Base-by-base conservation (phyloP, 2,329 filamentous ascomycete genomes). In the Rhytidhysteron rufulum region DNA sequence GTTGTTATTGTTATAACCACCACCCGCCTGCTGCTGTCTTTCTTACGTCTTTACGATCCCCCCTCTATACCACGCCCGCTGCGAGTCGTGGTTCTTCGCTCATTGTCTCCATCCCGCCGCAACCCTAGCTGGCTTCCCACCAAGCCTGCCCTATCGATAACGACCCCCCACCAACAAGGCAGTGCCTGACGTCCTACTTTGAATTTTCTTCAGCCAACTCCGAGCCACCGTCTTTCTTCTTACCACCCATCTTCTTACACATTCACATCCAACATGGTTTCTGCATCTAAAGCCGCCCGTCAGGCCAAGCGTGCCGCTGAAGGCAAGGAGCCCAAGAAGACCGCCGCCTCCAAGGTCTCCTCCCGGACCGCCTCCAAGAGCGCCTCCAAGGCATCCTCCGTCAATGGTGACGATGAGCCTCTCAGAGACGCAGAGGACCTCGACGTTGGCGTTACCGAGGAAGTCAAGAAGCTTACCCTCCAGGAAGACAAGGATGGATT, bases 401-500 rank as follows among this genome's bases (percentile, higher is more conserved):
- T 82, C 39, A 80, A 84, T 58, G 85, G 84, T 57, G 85, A 91
- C 53, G 84, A 85, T 48, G 81, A 80, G 60, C 68, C 74, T n/a
- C 68, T 72, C 31, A 69, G 72, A 45, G 67, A 74, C 33, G 84
- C 86, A 39, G 77, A 79, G 55, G 79, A 84, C 49, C 85, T 84
- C 41, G 62, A 62, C 29, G 38, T 31, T 44, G 88, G 83, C 53
- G 76, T 81, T 44, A 78, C 75, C 55, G 80, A 83, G 55, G 88
- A 91, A 74, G 83, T 96, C 51, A 86, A 89, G 74, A 89, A 89
- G 66, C 79, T 98, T 53, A 83, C 86, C 32, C 78, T 90, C 40
- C 94, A 98, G 74, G 86, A 95, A 79, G 93, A 98, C 73, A 87
- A 95, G 73, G 82, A 95, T 66, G 93, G 93, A 62, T 78, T 98